Conservation (phyloP, 257 asterid species). For the Rubia yunnanensis region DNA sequence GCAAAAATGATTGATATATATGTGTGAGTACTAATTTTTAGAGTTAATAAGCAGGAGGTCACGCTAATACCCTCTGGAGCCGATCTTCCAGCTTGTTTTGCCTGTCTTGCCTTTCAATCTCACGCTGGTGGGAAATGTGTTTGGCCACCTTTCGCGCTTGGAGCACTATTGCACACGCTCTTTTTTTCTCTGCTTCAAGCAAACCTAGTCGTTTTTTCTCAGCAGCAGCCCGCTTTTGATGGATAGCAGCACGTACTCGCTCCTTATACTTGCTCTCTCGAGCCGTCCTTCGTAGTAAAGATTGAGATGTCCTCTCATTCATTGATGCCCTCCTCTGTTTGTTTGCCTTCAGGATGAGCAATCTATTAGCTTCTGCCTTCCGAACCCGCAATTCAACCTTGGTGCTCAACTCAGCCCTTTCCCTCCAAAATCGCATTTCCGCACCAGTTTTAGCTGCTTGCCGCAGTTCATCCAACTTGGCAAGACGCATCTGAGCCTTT, state of each 20-base stretch:
- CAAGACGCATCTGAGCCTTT: conserved; percentile 76
- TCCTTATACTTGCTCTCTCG: conserved; percentile 89
- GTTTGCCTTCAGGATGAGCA: conserved; percentile 66
- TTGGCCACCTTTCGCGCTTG: conserved; percentile 73
- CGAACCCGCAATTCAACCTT: conserved; percentile 73
- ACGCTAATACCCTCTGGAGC: conserved; percentile 58
- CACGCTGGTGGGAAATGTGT: conserved; percentile 58
- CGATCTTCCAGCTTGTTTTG: conserved; percentile 70
- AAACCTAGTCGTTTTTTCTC: conserved; percentile 73
- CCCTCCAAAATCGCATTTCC: conserved; percentile 65
- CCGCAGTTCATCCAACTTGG: conserved; percentile 79
- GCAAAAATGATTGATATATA: neutral
- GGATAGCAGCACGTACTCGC: conserved; percentile 69
- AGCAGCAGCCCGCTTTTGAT: conserved; percentile 89
- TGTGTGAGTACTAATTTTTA: neutral
- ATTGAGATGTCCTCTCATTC: conserved; percentile 87
- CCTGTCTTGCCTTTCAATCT: conserved; percentile 67
- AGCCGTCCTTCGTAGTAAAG: conserved; percentile 53
- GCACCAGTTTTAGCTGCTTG: conserved; percentile 76
- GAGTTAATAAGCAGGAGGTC: neutral
- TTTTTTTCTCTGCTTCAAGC: conserved; percentile 84
- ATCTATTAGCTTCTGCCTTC: conserved; percentile 87
- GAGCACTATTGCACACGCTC: conserved; percentile 61
- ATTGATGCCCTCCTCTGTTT: conserved; percentile 69
- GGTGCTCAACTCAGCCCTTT: conserved; percentile 77